These are phyloP conservation scores for Trichocomaceae sp. DNA, from an alignment of 2,329 filamentous ascomycete genomes.

Conservation along the genomic window DNA sequence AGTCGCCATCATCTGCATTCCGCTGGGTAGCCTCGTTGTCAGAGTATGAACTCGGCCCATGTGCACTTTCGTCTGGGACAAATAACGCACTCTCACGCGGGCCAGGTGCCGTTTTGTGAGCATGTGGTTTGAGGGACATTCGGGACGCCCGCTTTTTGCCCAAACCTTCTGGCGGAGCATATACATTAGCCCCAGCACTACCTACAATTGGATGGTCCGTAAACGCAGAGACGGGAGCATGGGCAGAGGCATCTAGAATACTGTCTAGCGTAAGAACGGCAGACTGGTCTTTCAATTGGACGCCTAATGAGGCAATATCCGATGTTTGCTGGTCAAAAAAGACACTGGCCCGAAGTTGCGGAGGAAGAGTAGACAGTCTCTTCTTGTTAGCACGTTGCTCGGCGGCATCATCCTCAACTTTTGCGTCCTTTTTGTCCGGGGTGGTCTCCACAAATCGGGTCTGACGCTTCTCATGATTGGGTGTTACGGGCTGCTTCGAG, in stretches of 20 bases:
- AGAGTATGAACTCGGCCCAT: neutral
- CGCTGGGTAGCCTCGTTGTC: constrained; percentile 20
- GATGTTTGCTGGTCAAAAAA: constrained; percentile 72
- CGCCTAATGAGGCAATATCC: constrained; percentile 38
- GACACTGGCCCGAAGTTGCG: constrained; percentile 80
- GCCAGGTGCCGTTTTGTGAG: constrained; percentile 15
- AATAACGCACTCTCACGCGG: constrained; percentile 9
- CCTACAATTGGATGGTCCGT: constrained; percentile 82
- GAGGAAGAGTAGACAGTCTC: constrained; percentile 55
- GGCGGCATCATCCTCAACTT: constrained; percentile 19
- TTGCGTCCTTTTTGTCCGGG: constrained; percentile 43
- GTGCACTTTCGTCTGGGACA: neutral
- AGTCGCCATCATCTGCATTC: constrained; percentile 16
- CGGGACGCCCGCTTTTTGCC: constrained; percentile 20
- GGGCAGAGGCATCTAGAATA: constrained; percentile 82
- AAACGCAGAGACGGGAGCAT: constrained; percentile 83
- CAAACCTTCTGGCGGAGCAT: constrained; percentile 45
- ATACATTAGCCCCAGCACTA: constrained; percentile 66
- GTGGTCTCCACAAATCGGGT: constrained; percentile 61
- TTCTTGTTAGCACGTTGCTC: constrained; percentile 19
- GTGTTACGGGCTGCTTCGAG: constrained; percentile 62
- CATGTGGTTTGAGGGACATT: constrained; percentile 21
- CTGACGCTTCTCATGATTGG: constrained; percentile 61
- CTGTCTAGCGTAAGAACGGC: constrained; percentile 83
- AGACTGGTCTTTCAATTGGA: constrained; percentile 63